A percentile compares a stretch with the other conserved stretches of the same genome.
Conservation (phyloP, 345 rosid genomes). For the Pugionium cornutum region DNA sequence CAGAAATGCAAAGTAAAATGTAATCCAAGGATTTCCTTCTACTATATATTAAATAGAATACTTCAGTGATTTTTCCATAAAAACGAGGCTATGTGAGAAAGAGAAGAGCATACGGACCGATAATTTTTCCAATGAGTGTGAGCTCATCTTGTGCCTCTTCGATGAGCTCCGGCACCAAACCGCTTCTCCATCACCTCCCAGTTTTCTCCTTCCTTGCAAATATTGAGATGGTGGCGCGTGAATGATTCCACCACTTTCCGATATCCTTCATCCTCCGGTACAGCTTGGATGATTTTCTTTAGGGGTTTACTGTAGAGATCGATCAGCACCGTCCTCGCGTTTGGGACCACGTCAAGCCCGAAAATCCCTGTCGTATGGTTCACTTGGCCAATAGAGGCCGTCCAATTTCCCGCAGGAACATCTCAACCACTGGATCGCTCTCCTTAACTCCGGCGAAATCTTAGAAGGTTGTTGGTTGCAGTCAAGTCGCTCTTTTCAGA, state of each 20-base stretch:
- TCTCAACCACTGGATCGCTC: constrained; percentile 38
- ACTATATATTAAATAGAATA: neutral
- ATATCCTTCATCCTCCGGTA: constrained; percentile 95
- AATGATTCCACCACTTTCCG: constrained; percentile 92
- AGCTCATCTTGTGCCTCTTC: constrained; percentile 96
- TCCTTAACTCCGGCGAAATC: constrained; percentile 33
- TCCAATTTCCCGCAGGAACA: constrained; percentile 75
- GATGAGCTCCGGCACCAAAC: constrained; percentile 90
- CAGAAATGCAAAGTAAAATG: neutral
- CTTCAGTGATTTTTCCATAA: constrained; percentile 2
- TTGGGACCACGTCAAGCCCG: constrained; percentile 92
- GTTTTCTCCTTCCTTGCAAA: constrained; percentile 75
- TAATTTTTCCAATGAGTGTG: constrained; percentile 87
- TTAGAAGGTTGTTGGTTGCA: constrained; percentile 21
- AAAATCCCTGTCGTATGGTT: constrained; percentile 96
- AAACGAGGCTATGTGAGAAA: neutral
- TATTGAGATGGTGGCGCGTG: constrained; percentile 75
- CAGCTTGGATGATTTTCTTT: constrained; percentile 90
- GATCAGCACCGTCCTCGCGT: constrained; percentile 80
- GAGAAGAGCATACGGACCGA: constrained; percentile 53
- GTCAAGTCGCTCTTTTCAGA: constrained; percentile 25
- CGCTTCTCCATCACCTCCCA: constrained; percentile 90
- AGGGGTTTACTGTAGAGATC: constrained; percentile 84
- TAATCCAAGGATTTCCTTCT: constrained; percentile 2
- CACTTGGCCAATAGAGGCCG: constrained; percentile 92